These are phyloP conservation scores for Lactuca saligna DNA, from an alignment of 129 eudicot genomes.

Conservation along the genomic window DNA sequence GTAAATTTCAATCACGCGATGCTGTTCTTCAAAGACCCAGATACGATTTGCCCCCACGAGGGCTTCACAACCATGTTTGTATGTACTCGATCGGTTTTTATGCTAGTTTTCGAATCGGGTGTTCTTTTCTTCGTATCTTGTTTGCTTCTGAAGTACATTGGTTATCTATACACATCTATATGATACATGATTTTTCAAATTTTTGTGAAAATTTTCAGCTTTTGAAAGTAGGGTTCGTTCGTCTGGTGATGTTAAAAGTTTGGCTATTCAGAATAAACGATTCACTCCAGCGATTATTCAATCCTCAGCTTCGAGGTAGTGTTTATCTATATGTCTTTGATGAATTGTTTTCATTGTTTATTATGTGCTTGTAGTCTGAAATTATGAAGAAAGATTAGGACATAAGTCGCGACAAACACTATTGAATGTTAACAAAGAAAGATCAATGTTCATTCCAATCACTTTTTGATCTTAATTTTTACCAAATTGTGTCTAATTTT, in stretches of 20 bases:
- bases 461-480: conserved; percentile 1
- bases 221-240: conserved; percentile 39
- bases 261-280: conserved; percentile 41
- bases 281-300: conserved; percentile 23
- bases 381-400: background rate
- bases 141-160: conserved; percentile 10
- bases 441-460: background rate
- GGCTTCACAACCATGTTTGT: conserved; percentile 47
- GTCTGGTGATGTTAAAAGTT: conserved; percentile 35
- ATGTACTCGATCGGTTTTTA: conserved; percentile 14
- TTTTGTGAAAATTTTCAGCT: conserved; percentile 33
- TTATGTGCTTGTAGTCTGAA: background rate
- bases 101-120: conserved; percentile 1
- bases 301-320: conserved; percentile 41
- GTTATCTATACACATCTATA: background rate
- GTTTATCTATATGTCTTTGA: background rate
- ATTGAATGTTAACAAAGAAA: background rate
- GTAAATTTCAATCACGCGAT: conserved; percentile 43
- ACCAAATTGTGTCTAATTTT: conserved; percentile 10
- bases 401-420: background rate
- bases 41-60: conserved; percentile 30
- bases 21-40: conserved; percentile 48
- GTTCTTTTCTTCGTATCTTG: background rate
- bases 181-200: background rate
- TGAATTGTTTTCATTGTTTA: background rate